Conservation (phyloP, 2,329 filamentous ascomycete genomes). For the Bipolaris sorokiniana region DNA sequence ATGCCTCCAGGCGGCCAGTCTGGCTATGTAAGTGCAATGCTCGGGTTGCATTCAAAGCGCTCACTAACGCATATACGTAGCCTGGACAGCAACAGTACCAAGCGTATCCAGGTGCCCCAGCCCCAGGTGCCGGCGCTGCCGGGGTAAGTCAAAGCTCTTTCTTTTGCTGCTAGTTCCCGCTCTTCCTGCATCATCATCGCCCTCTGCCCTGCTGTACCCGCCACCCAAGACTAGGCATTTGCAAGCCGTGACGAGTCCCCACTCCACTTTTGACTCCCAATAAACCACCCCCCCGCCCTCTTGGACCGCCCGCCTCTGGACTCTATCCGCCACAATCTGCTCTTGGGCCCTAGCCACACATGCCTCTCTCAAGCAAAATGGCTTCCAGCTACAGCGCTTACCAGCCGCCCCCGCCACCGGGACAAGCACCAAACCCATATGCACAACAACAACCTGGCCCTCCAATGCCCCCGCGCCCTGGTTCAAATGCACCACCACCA, state of each 20-base stretch:
- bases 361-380: slow-evolving; percentile 40
- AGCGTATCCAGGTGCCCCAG: slow-evolving; percentile 61
- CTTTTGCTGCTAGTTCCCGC: slow-evolving; percentile 30
- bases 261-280: slow-evolving; percentile 39
- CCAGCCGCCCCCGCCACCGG: slow-evolving; percentile 35
- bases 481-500: slow-evolving; percentile 46
- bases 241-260: slow-evolving; percentile 23
- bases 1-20: slow-evolving; percentile 49
- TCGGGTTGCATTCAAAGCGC: slow-evolving; percentile 15
- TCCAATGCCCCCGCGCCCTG: slow-evolving; percentile 44
- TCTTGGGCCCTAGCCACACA: slow-evolving; percentile 29
- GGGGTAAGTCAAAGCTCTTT: slow-evolving; percentile 42
- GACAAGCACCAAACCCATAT: slow-evolving; percentile 38
- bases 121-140: slow-evolving; percentile 45
- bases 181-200: slow-evolving; percentile 44
- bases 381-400: slow-evolving; percentile 39
- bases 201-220: slow-evolving; percentile 23
- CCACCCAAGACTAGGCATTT: slow-evolving; percentile 29
- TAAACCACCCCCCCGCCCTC: slow-evolving; percentile 18
- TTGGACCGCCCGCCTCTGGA: slow-evolving; percentile 12
- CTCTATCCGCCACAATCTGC: slow-evolving; percentile 18
- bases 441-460: slow-evolving; percentile 34
- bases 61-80: slow-evolving; percentile 40
- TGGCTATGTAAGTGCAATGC: slow-evolving; percentile 59
- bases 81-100: slow-evolving; percentile 61